Percentiles rank a stretch among this genome's conserved stretches.
These are phyloP conservation scores for Trichoderma afroharzianum DNA, from an alignment of 2,329 filamentous ascomycete species.

Conservation along the genomic window DNA sequence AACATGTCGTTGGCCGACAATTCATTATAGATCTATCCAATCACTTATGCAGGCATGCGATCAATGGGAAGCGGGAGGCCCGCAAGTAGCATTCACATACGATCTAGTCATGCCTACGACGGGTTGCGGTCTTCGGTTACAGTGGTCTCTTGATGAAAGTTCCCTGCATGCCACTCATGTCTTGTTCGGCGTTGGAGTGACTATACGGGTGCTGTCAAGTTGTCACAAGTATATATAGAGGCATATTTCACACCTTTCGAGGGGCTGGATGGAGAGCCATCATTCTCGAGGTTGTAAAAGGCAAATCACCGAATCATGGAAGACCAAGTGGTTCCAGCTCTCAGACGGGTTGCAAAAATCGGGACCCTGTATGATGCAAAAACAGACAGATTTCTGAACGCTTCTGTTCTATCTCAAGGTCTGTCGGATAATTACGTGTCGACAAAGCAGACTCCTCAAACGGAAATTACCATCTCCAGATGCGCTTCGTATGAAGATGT, in stretches of 20 bases:
- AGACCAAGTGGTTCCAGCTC: neutral
- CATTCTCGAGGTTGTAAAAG: neutral
- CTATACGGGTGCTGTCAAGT: neutral
- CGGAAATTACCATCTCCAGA: neutral
- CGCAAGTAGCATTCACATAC: neutral
- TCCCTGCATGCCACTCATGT: neutral
- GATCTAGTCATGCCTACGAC: neutral
- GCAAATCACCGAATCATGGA: constrained; percentile 4
- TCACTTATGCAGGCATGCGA: neutral
- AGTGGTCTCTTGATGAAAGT: neutral
- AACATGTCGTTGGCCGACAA: neutral
- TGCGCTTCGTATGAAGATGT: neutral
- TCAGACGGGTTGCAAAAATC: constrained; percentile 16
- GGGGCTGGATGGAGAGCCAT: neutral
- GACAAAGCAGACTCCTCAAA: neutral
- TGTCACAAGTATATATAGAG: neutral
- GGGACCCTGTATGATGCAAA: constrained; percentile 22
- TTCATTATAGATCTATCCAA: neutral
- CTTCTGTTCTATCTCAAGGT: neutral
- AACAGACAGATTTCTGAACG: constrained; percentile 16
- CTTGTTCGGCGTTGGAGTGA: neutral
- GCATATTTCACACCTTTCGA: neutral
- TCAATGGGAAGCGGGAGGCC: neutral
- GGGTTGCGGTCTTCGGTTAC: neutral
- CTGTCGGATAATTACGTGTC: neutral